phyloP scores from a whole-genome alignment of 345 rosid species.

The Salix arbutifolia region DNA sequence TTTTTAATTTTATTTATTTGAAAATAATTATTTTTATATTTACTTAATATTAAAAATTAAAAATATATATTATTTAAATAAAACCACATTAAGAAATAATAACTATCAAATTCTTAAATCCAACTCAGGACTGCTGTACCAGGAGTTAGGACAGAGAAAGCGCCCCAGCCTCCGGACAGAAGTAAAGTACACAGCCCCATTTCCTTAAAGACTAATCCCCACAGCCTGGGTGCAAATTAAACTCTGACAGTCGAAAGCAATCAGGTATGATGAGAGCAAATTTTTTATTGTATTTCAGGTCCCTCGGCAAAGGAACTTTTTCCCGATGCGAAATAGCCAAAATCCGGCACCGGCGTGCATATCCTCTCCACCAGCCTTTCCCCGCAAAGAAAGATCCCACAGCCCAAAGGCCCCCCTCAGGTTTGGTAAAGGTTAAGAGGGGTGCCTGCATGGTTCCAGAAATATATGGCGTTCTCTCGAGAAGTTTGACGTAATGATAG shows the following conservation, averaged over 20 bases:
- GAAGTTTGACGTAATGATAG: no score
- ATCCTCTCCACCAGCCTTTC: background rate
- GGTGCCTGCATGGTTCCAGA: background rate
- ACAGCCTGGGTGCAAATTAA: background rate
- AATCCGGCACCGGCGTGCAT: constrained; percentile 10
- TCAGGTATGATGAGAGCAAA: background rate
- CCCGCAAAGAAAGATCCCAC: background rate
- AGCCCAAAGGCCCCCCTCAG: background rate
- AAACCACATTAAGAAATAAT: no score
- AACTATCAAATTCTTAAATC: no score
- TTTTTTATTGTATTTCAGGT: background rate
- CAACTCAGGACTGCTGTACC: background rate
- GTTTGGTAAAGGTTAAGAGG: background rate
- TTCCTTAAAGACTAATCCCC: background rate
- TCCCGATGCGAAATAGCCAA: constrained; percentile 1
- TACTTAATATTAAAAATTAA: no score
- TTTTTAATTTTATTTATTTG: no score
- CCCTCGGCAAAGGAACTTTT: background rate
- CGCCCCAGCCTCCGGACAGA: background rate
- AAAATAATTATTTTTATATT: no score
- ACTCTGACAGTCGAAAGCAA: background rate
- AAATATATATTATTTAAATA: no score
- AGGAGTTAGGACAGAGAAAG: background rate
- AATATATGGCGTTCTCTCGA: no score
- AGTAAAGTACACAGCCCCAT: background rate